These are phyloP conservation scores for Circinella minor DNA, from an alignment of 371 early-diverging fungal species.

Conservation along the genomic window DNA sequence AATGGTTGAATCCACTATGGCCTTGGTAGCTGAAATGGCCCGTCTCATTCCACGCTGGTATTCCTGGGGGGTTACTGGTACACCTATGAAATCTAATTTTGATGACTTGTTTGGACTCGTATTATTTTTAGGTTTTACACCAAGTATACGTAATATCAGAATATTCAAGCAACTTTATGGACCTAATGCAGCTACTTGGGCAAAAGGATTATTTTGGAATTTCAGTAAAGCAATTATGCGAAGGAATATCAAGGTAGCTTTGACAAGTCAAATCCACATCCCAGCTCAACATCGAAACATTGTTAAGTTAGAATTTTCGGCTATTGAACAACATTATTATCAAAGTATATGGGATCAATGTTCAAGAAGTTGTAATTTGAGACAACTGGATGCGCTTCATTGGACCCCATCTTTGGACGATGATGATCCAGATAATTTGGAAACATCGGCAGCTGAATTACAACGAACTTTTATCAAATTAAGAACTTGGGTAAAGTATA, in stretches of 20 bases:
- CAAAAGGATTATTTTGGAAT: constrained; percentile 33
- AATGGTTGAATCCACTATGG: constrained; percentile 60
- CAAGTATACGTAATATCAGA: constrained; percentile 26
- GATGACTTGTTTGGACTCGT: constrained; percentile 60
- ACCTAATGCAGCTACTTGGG: constrained; percentile 4
- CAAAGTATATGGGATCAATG: constrained; percentile 58
- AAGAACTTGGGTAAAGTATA: constrained; percentile 33
- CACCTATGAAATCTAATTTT: constrained; percentile 55
- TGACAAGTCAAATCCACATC: constrained; percentile 57
- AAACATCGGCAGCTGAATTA: background rate
- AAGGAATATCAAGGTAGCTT: constrained; percentile 59
- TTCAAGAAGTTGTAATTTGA: constrained; percentile 21
- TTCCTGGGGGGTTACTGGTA: constrained; percentile 78
- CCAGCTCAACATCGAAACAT: constrained; percentile 59
- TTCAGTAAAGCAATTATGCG: constrained; percentile 53
- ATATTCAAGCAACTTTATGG: constrained; percentile 21
- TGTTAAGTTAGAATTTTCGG: constrained; percentile 56
- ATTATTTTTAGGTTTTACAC: constrained; percentile 47
- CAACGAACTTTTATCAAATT: constrained; percentile 16
- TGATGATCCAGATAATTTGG: constrained; percentile 5
- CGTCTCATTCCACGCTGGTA: constrained; percentile 59
- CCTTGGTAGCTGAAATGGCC: constrained; percentile 60
- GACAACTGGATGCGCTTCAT: constrained; percentile 25
- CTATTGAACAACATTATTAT: constrained; percentile 69
- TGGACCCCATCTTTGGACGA: constrained; percentile 24